Evolutionary conservation across 2,329 filamentous ascomycete species (phyloP), one percentile per base, ranked within the genome.

Genomic region (Harringtonia lauricola): DNA sequence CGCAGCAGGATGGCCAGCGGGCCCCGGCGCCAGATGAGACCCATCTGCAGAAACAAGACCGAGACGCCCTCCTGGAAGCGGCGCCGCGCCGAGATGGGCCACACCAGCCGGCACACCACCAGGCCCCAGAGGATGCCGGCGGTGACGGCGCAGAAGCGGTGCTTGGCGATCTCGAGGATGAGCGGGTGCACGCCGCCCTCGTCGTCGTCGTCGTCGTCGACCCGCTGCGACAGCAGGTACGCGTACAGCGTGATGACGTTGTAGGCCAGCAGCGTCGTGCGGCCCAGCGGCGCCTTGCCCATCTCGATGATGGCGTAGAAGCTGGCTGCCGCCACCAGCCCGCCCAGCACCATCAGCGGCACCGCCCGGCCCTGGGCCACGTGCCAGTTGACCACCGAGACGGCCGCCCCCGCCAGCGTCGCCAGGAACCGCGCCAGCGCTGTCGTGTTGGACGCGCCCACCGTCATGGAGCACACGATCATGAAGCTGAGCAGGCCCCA

Each of bases 401-500:
- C 81, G 2, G 73, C 58, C 8, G 87, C 88, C 17, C 92, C 92
- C 31, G 94, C 70, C 29, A 87, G 71, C 1, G 90, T 98, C 45
- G 90, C 92, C 9, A 86, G 69, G 57, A 96, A 90, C 52, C 92
- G 81, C 39, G 89, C 80, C 56, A 81, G 79, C 4, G 88, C 89
- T 0, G 90, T 95, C 2, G 90, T 95, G 60, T 96, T 98, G 21
- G 88, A 86, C 8, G 92, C 88, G 24, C 92, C 92, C 19, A 95
- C 90, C 0, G 90, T 98, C 88, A 95, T 96, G 31, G 86, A 88
- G 58, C 89, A 94, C 21, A 98, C 92, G 57, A 96, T 80, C 90
- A 96, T 96, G 67, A 95, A 96, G 0, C 88, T 95, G 44, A 98
- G 63, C 2, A 98, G 71, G 19, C 92, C 92, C 92, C 92, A 98